phyloP scores from a whole-genome alignment of 352 stramenopile species.

The Pythium pyrilobum region DNA sequence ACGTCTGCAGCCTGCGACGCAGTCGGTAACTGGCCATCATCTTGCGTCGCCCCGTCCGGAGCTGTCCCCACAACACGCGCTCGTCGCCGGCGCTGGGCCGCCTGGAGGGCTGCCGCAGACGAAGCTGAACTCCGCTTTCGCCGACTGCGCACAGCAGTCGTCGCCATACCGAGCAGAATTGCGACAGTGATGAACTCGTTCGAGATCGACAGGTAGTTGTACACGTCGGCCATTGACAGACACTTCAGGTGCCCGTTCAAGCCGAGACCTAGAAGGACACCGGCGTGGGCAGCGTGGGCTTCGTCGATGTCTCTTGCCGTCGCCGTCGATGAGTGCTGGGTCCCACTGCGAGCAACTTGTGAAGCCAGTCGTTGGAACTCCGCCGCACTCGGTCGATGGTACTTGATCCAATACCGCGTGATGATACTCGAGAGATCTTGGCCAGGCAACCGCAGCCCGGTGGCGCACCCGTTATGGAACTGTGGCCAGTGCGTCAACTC shows the following conservation, averaged over 20 bases:
- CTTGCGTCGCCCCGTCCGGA: conserved; percentile 12
- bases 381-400: conserved; percentile 86
- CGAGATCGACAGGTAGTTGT: conserved; percentile 96
- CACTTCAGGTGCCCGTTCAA: conserved; percentile 92
- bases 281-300: conserved; percentile 88
- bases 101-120: conserved; percentile 3
- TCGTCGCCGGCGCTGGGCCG: conserved; percentile 5
- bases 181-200: conserved; percentile 96
- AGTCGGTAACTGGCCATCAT: conserved; percentile 10
- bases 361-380: conserved; percentile 18
- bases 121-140: conserved; percentile 23
- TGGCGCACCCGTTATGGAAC: conserved; percentile 98
- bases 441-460: conserved; percentile 86
- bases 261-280: conserved; percentile 94
- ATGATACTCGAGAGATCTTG: conserved; percentile 77
- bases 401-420: conserved; percentile 97
- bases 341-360: neutral
- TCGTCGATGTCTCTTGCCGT: conserved; percentile 59
- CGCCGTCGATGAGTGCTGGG: conserved; percentile 10
- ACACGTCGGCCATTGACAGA: conserved; percentile 97
- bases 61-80: neutral
- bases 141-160: conserved; percentile 89
- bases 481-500: conserved; percentile 96
- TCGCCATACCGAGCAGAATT: conserved; percentile 96
- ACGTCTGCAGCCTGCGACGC: conserved; percentile 9